Base-by-base conservation (phyloP, 305 asterid species). In the Fraxinus greggii region DNA sequence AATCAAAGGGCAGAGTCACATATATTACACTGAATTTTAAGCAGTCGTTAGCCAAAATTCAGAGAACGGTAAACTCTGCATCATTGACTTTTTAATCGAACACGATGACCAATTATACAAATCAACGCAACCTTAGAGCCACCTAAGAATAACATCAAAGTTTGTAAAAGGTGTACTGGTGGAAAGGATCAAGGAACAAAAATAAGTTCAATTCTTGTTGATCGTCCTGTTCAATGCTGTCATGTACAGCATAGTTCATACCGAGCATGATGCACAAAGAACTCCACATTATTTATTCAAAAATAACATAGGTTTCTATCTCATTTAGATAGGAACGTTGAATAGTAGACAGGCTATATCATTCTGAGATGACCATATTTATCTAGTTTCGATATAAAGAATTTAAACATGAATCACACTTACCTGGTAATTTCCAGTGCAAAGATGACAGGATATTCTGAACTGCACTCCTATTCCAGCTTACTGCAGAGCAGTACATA, bases 31-130 rank as follows among this genome's bases (percentile, higher is more conserved):
- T 1, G 21, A 7, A 48, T 48, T 48, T 48, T 17, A 7, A 15
- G 3, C 56, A 45, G 7, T 15, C 21, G 0, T 13, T 48, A 48
- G 15, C 3, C 7, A 15, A 3, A 48, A 75, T 91, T 86, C 0
- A 94, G 89, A 70, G 81, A 89, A 12, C 5, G 17, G n/a, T 42
- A 0, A 42, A 42, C n/a, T 42, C 15, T 12, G n/a, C 54, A 2
- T 45, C 54, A 13, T 45, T 3, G 5, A 45, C n/a, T 45, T 13
- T 45, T 45, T 13, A 13, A 45, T 3, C 19, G 13, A 45, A 45
- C n/a, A 1, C 1, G 56, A 40, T 10, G 17, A 10, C 51, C 51
- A 40, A 40, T 10, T 10, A 17, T 40, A 40, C 51, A 40, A 10
- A 40, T 40, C 51, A 10, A 40, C 51, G 10, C 15, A 40, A 40